These are phyloP conservation scores for Uromyces viciae-fabae DNA, from an alignment of 1,284 basidiomycete species.

Conservation along the genomic window DNA sequence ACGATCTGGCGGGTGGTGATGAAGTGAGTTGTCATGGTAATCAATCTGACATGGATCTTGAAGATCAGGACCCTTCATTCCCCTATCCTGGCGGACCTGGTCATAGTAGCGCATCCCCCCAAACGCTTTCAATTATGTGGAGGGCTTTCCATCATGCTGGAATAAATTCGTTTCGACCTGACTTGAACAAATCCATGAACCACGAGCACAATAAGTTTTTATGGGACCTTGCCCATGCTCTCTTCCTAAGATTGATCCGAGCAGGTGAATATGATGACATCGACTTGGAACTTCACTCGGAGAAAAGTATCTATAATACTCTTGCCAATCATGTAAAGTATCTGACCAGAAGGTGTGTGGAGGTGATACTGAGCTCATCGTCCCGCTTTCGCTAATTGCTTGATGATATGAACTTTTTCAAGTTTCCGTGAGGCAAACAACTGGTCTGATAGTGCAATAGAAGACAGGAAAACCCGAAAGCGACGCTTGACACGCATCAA, in stretches of 20 bases:
- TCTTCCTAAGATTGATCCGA: slow-evolving; percentile 6
- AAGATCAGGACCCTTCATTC: not conserved
- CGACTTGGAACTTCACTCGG: not conserved
- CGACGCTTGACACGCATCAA: not conserved
- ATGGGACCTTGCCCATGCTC: not conserved
- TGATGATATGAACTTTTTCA: not conserved
- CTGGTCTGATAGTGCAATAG: not conserved
- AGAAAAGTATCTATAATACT: not conserved
- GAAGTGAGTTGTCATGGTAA: not conserved
- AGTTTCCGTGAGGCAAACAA: not conserved
- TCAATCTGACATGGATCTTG: not conserved
- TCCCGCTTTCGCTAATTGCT: not conserved
- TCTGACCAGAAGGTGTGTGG: not conserved
- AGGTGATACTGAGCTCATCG: no score
- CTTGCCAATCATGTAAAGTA: not conserved
- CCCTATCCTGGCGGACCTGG: slow-evolving; percentile 21
- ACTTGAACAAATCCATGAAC: not conserved
- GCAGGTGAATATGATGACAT: slow-evolving; percentile 11
- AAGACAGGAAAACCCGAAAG: not conserved
- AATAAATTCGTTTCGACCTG: slow-evolving; percentile 12
- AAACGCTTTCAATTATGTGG: slow-evolving; percentile 16
- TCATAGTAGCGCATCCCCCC: not conserved
- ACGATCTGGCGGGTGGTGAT: not conserved
- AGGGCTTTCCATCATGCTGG: not conserved
- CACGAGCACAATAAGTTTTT: not conserved